Percentiles rank a stretch among this genome's conserved stretches.
These are phyloP conservation scores for Coemansia furcata DNA, from an alignment of 192 early-diverging fungal species.

Conservation along the genomic window DNA sequence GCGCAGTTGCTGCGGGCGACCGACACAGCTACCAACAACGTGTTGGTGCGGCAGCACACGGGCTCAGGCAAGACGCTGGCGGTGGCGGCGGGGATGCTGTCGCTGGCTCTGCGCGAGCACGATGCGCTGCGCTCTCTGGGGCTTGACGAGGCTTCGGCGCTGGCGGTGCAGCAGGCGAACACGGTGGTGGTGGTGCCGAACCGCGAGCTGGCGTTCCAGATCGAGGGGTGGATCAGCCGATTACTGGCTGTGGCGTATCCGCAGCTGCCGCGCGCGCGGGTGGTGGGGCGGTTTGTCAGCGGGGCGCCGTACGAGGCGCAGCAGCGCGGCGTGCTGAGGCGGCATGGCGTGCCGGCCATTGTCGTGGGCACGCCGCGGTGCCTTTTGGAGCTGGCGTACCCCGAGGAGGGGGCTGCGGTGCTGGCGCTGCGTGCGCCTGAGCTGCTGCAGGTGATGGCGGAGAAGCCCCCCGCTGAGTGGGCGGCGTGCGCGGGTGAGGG, in stretches of 20 bases:
- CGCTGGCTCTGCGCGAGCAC: conserved; percentile 16
- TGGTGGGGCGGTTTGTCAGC: conserved; percentile 36
- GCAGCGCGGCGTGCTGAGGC: conserved; percentile 10
- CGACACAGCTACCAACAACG: background rate
- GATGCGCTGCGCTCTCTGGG: background rate
- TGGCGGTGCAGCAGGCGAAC: background rate
- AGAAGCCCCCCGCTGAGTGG: background rate
- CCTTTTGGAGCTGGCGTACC: conserved; percentile 11
- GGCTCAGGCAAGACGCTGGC: conserved; percentile 39
- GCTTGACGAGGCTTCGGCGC: background rate
- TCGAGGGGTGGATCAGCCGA: conserved; percentile 17
- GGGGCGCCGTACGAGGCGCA: conserved; percentile 13
- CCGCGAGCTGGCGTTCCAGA: conserved; percentile 45
- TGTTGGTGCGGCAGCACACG: conserved; percentile 27
- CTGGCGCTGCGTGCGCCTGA: background rate
- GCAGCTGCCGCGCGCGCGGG: background rate
- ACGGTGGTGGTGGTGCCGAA: conserved; percentile 37
- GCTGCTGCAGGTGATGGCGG: conserved; percentile 2
- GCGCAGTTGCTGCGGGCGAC: background rate
- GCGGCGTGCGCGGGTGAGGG: background rate
- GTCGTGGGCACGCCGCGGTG: conserved; percentile 24
- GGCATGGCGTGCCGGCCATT: conserved; percentile 37
- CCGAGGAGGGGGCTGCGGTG: background rate
- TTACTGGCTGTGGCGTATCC: conserved; percentile 22
- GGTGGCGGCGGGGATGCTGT: conserved; percentile 7